A percentile compares a stretch with the other conserved stretches of the same genome.
Evolutionary conservation across 768 basidiomycete genomes (phyloP).

Genomic region (Galerina marginata): DNA sequence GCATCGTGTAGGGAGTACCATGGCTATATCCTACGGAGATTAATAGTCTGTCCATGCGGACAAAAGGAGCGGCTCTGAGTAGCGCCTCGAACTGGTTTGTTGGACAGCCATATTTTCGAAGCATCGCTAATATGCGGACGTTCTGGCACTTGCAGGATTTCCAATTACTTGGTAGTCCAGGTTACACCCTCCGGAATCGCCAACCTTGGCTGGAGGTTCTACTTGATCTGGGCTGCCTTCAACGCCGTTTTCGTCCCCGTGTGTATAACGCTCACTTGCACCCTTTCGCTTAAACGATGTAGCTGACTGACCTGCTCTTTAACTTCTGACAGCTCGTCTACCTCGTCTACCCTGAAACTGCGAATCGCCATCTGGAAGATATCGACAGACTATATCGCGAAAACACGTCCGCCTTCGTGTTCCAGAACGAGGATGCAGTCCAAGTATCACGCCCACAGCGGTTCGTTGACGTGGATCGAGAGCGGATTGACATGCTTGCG

Average conservation of each 20-base stretch:
- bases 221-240: slow-evolving; percentile 54
- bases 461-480: slow-evolving; percentile 44
- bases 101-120: not conserved
- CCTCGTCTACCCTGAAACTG: slow-evolving; percentile 54
- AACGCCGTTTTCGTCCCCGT: slow-evolving; percentile 56
- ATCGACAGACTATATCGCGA: slow-evolving; percentile 55
- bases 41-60: slow-evolving; percentile 54
- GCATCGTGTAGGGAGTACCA: slow-evolving; percentile 43
- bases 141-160: slow-evolving; percentile 37
- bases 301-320: not conserved
- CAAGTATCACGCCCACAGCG: slow-evolving; percentile 48
- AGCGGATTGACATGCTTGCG: slow-evolving; percentile 24
- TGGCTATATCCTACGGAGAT: slow-evolving; percentile 60
- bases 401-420: slow-evolving; percentile 46
- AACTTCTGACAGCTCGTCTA: slow-evolving; percentile 41
- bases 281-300: not conserved
- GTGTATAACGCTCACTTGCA: slow-evolving; percentile 16
- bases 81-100: slow-evolving; percentile 53
- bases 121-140: not conserved
- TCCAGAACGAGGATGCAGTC: slow-evolving; percentile 46
- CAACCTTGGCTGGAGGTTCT: slow-evolving; percentile 53
- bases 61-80: slow-evolving; percentile 53
- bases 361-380: slow-evolving; percentile 55
- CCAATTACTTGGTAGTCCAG: slow-evolving; percentile 57
- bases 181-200: slow-evolving; percentile 53